Evolutionary conservation across 163 green algal species (phyloP).

Genomic region (Scenedesmus sp.): DNA sequence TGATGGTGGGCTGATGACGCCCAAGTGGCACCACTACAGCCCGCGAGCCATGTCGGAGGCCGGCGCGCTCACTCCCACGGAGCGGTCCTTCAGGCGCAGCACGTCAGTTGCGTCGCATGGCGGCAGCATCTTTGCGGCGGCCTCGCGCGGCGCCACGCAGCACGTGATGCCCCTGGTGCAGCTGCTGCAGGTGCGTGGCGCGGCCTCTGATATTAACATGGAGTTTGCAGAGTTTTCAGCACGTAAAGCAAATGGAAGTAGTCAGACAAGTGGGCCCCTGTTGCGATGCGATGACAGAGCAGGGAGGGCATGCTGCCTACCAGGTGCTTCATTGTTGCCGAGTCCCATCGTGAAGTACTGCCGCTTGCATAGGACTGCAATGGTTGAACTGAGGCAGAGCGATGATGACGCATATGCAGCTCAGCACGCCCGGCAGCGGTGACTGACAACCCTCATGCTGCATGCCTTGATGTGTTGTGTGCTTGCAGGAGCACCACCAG

Average conservation of each 20-base stretch:
- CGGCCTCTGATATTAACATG: too few species aligned
- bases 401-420: too few species aligned
- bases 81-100: background rate
- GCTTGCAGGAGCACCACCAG: constrained; percentile 24
- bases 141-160: background rate
- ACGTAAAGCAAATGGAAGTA: background rate
- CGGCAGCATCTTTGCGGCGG: background rate
- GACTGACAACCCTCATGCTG: too few species aligned
- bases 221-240: background rate
- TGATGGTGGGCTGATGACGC: background rate
- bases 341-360: too few species aligned
- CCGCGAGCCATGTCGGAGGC: background rate
- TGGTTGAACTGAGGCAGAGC: too few species aligned
- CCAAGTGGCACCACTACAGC: background rate
- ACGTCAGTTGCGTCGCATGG: background rate
- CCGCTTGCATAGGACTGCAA: too few species aligned
- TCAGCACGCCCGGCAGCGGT: too few species aligned
- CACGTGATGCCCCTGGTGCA: background rate
- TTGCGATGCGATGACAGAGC: too few species aligned
- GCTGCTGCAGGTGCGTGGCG: background rate
- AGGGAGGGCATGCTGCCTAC: too few species aligned
- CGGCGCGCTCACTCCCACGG: background rate
- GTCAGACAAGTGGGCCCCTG: too few species aligned
- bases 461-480: too few species aligned
- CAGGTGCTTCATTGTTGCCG: too few species aligned